Evolutionary conservation across 352 stramenopile genomes (phyloP), one percentile per base, ranked within the genome.

Genomic region (Phytopythium mirpurense): DNA sequence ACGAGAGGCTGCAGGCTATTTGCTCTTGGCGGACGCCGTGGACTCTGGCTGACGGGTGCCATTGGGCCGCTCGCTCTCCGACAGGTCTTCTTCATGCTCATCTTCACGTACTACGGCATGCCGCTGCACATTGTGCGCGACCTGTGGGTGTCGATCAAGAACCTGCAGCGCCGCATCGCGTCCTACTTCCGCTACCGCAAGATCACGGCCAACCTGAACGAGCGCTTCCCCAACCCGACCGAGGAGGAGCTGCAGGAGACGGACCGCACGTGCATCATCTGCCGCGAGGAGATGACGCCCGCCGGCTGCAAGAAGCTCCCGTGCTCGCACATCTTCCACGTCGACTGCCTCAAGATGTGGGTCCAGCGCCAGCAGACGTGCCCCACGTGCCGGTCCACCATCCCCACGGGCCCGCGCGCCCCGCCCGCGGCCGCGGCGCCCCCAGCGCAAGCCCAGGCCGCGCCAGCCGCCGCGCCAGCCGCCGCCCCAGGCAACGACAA

Each of bases 311-410:
- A 99, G 63, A 98, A 98, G 65, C 68, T 99, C 18, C 82, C 80
- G n/a, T 99, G 97, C 68, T 88, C 87, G 34, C 97, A 99, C 66
- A 96, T 98, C 47, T 98, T 98, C 65, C 95, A 99, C 63, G 86
- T 98, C 32, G 83, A 97, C 62, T 99, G 97, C 67, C 73, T 99
- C 12, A 94, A 97, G 52, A 97, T 98, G 78, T 99, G 97, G 97
- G 85, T 99, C 16, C 93, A 99, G 59, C 95, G 98, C 53, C 96
- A 99, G 62, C 97, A 99, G 53, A 97, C 90, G 10, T 99, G 96
- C 65, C 97, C 97, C 0, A 99, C 96, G 3, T 99, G 97, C 66
- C 87, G 96, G 26, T 88, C 88, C 3, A 95, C 96, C 24, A 99
- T 99, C 67, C 87, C 89, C 14, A 90, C 80, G 7, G 75, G 75